These are phyloP conservation scores for Geotrichum reessii DNA, from an alignment of 1,139 yeast genomes.

Conservation along the genomic window DNA sequence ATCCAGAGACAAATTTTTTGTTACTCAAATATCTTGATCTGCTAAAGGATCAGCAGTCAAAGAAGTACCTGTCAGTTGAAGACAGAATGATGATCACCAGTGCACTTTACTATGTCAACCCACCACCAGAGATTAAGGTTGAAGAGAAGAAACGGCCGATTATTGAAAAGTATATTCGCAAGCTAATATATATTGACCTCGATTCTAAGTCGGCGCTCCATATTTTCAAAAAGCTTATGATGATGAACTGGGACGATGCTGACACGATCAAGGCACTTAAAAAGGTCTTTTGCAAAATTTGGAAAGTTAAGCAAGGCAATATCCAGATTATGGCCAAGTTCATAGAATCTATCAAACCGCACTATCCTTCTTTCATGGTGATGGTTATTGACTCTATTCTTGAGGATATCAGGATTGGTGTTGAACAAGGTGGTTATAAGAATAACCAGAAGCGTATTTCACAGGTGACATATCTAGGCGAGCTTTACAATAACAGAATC, in stretches of 20 bases:
- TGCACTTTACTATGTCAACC: constrained; percentile 54
- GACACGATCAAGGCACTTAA: constrained; percentile 42
- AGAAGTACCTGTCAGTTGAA: constrained; percentile 48
- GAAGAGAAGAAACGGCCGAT: constrained; percentile 29
- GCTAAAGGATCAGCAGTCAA: constrained; percentile 48
- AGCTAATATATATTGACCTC: constrained; percentile 45
- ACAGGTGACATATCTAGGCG: constrained; percentile 55
- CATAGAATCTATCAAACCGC: constrained; percentile 38
- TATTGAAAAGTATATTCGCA: constrained; percentile 34
- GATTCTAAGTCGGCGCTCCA: constrained; percentile 36
- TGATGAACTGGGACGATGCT: constrained; percentile 46
- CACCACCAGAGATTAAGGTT: constrained; percentile 36
- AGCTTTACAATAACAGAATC: constrained; percentile 48
- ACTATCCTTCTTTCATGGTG: constrained; percentile 41
- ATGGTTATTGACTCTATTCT: constrained; percentile 57
- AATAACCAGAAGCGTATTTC: constrained; percentile 59
- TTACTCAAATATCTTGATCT: constrained; percentile 62
- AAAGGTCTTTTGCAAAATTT: constrained; percentile 57
- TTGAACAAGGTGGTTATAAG: constrained; percentile 60
- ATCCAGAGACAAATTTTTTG: constrained; percentile 52
- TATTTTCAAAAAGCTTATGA: constrained; percentile 42
- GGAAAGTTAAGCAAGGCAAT: constrained; percentile 54
- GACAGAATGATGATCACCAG: constrained; percentile 58
- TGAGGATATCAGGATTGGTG: constrained; percentile 58
- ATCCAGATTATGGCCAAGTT: constrained; percentile 48